Percentiles rank a stretch among this genome's conserved stretches.
Evolutionary conservation across 371 early-diverging fungal genomes (phyloP).

Genomic region (Mucor plumbeus): DNA sequence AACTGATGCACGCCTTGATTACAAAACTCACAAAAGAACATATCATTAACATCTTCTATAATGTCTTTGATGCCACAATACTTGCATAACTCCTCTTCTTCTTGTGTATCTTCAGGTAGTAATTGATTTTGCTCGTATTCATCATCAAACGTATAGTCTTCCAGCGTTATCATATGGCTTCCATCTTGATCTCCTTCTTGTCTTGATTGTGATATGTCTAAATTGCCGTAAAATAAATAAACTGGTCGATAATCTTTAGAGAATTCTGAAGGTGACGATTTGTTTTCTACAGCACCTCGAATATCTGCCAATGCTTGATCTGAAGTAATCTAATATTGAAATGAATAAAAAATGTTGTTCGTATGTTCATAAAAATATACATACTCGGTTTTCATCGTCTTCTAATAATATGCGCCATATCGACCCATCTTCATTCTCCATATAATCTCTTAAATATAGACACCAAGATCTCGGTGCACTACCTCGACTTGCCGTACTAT

Average conservation of each 20-base stretch:
- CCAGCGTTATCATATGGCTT: constrained; percentile 32
- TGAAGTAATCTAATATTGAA: constrained; percentile 18
- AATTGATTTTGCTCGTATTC: constrained; percentile 12
- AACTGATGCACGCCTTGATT: constrained; percentile 50
- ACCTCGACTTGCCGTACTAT: constrained; percentile 19
- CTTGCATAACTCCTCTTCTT: constrained; percentile 39
- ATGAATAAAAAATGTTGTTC: neutral
- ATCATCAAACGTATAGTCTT: constrained; percentile 46
- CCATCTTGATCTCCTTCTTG: constrained; percentile 5
- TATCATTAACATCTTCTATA: constrained; percentile 42
- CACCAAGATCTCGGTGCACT: constrained; percentile 32
- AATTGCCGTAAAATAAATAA: constrained; percentile 48
- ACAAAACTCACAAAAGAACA: constrained; percentile 54
- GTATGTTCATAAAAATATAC: neutral
- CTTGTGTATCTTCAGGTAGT: constrained; percentile 6
- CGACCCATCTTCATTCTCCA: constrained; percentile 30
- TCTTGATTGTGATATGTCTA: constrained; percentile 15
- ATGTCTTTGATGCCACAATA: constrained; percentile 45
- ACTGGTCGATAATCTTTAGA: constrained; percentile 41
- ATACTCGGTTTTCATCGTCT: constrained; percentile 20
- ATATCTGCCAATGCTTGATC: constrained; percentile 36
- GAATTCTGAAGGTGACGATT: constrained; percentile 9
- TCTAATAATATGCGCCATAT: constrained; percentile 41
- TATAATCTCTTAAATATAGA: constrained; percentile 48
- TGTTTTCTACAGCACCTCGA: constrained; percentile 3